These are phyloP conservation scores for Heritiera littoralis DNA, from an alignment of 345 rosid species.

Conservation along the genomic window DNA sequence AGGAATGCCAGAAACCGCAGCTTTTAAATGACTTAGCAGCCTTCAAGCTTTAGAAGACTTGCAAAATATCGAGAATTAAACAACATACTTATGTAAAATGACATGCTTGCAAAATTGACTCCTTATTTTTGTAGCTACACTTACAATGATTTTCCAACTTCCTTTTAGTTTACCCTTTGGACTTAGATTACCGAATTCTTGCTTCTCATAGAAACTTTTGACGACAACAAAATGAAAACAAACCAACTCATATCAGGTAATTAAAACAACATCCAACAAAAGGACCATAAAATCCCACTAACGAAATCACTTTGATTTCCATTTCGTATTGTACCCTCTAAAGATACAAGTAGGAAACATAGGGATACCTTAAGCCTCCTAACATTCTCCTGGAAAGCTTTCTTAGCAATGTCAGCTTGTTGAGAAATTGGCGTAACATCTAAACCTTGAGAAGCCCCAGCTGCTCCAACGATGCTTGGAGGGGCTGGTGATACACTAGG, in stretches of 20 bases:
- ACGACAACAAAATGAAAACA: neutral
- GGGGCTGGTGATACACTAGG: conserved; percentile 34
- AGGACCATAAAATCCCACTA: neutral
- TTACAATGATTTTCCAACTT: too few species aligned
- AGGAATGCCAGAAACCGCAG: too few species aligned
- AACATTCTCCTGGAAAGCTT: conserved; percentile 56
- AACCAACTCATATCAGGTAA: neutral
- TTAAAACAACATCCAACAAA: too few species aligned
- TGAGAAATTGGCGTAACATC: conserved; percentile 64
- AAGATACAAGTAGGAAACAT: conserved; percentile 15
- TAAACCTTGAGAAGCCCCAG: conserved; percentile 44
- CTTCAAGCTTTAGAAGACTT: too few species aligned
- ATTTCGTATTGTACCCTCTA: neutral
- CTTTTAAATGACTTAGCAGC: neutral
- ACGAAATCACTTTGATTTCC: neutral
- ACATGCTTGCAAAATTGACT: too few species aligned
- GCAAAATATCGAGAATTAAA: too few species aligned
- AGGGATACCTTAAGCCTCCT: conserved; percentile 62
- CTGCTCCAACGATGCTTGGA: conserved; percentile 56
- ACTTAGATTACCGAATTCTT: too few species aligned
- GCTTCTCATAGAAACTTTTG: too few species aligned
- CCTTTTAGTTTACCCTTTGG: too few species aligned
- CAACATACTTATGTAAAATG: too few species aligned
- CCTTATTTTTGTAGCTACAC: too few species aligned
- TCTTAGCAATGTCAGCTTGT: conserved; percentile 73